These are phyloP conservation scores for Caryopteris hybrid DNA, from an alignment of 305 asterid genomes.

Conservation along the genomic window DNA sequence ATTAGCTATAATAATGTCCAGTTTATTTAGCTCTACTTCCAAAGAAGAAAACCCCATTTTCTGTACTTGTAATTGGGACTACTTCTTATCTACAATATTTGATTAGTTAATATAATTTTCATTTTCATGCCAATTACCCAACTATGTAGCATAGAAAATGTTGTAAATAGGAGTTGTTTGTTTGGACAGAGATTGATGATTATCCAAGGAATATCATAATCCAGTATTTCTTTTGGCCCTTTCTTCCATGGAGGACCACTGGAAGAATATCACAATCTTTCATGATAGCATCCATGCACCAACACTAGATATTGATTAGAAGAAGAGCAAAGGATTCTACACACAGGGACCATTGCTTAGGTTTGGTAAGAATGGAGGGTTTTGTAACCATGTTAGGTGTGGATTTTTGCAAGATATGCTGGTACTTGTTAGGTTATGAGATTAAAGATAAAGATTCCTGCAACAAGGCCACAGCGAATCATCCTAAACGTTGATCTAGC, in stretches of 20 bases:
- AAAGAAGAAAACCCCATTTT: constrained; percentile 3
- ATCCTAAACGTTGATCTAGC: too few species aligned
- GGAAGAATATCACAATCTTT: neutral
- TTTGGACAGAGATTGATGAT: neutral
- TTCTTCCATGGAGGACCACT: constrained; percentile 17
- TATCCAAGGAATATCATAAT: constrained; percentile 4
- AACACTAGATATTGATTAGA: neutral
- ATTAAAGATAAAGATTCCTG: too few species aligned
- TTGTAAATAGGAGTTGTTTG: constrained; percentile 5
- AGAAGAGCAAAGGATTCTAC: neutral
- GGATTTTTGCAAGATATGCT: neutral
- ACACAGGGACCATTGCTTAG: neutral
- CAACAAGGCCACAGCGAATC: too few species aligned
- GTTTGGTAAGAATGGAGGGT: constrained; percentile 6
- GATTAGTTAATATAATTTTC: too few species aligned
- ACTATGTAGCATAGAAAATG: too few species aligned
- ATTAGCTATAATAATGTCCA: neutral
- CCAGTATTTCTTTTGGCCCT: constrained; percentile 8
- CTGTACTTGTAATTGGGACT: too few species aligned
- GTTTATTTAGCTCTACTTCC: neutral
- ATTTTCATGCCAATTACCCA: too few species aligned
- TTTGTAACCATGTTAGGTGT: neutral
- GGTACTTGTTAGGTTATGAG: too few species aligned
- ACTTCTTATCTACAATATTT: too few species aligned
- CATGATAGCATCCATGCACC: neutral